A percentile compares a stretch with the other conserved stretches of the same genome.
Evolutionary conservation across 441 rosid species (phyloP).

Genomic region (Corymbia calophylla): DNA sequence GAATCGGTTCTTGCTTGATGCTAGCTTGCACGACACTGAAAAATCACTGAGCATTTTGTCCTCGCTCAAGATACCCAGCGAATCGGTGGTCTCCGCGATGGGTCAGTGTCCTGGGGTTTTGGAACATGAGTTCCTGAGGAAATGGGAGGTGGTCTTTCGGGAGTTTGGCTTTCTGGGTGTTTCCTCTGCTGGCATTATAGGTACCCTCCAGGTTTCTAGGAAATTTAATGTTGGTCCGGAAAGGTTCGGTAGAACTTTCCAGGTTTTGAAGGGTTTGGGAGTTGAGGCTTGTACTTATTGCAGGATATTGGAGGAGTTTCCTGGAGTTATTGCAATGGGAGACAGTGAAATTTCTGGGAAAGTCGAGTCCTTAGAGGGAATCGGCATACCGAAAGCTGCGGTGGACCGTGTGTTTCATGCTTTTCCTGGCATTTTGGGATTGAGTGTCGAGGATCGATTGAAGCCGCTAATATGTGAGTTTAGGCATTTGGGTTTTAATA

Average conservation of each 20-base stretch:
- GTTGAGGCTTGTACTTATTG: slow-evolving; percentile 36
- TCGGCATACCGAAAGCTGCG: slow-evolving; percentile 26
- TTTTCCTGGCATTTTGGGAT: slow-evolving; percentile 44
- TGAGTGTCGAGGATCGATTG: slow-evolving; percentile 39
- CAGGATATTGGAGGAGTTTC: slow-evolving; percentile 47
- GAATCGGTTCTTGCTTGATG: slow-evolving; percentile 30
- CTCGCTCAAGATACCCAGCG: slow-evolving; percentile 52
- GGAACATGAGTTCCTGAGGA: slow-evolving; percentile 42
- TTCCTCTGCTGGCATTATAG: background rate
- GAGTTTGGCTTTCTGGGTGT: slow-evolving; percentile 1
- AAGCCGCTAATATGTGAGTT: slow-evolving; percentile 57
- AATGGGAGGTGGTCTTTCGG: slow-evolving; percentile 37
- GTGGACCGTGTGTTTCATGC: slow-evolving; percentile 38
- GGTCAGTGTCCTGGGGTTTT: slow-evolving; percentile 56
- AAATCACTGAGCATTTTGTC: slow-evolving; percentile 43
- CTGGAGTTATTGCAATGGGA: slow-evolving; percentile 32
- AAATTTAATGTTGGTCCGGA: slow-evolving; percentile 41
- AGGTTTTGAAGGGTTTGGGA: slow-evolving; percentile 48
- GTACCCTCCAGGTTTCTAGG: slow-evolving; percentile 28
- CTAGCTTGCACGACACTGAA: slow-evolving; percentile 33
- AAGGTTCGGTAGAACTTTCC: slow-evolving; percentile 17
- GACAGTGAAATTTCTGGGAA: slow-evolving; percentile 31
- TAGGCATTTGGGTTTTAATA: slow-evolving; percentile 43
- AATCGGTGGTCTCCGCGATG: slow-evolving; percentile 36
- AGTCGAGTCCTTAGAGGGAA: slow-evolving; percentile 41